Conservation (phyloP, 768 basidiomycete genomes). For the Trametes cingulata region DNA sequence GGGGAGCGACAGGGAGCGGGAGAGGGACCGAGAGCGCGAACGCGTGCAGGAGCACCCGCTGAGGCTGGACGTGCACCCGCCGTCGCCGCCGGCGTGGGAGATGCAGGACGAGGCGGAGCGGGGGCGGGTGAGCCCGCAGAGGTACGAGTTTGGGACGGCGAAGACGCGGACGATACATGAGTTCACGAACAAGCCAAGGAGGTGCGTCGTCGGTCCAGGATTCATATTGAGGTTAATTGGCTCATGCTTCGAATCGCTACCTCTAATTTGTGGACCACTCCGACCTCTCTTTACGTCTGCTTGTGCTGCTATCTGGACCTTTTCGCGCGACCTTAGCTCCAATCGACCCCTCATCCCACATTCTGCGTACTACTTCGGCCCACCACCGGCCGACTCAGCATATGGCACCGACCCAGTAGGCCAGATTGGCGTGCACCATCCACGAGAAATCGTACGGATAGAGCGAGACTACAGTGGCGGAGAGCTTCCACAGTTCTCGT, state of each 20-base stretch:
- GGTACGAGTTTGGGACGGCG: conserved; percentile 16
- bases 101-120: conserved; percentile 43
- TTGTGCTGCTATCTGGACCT: neutral
- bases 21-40: conserved; percentile 1
- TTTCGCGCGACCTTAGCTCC: neutral
- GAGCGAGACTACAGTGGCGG: conserved; percentile 93
- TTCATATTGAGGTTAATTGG: too few relatives aligned
- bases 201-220: conserved; percentile 9
- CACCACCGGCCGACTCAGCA: conserved; percentile 73
- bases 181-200: conserved; percentile 13
- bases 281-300: neutral
- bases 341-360: conserved; percentile 58
- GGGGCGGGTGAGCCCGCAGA: conserved; percentile 17
- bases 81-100: conserved; percentile 72
- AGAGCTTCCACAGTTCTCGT: conserved; percentile 87
- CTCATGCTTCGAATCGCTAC: too few relatives aligned
- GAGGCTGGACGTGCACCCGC: conserved; percentile 47
- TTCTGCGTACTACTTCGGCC: conserved; percentile 84
- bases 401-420: conserved; percentile 82
- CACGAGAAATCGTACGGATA: conserved; percentile 87
- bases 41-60: conserved; percentile 38
- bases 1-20: neutral
- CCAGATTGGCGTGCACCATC: conserved; percentile 85
- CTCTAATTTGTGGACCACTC: too few relatives aligned
- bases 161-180: conserved; percentile 21